phyloP scores from a whole-genome alignment of 176 grass and related monocot genomes.

The Thalia dealbata region DNA sequence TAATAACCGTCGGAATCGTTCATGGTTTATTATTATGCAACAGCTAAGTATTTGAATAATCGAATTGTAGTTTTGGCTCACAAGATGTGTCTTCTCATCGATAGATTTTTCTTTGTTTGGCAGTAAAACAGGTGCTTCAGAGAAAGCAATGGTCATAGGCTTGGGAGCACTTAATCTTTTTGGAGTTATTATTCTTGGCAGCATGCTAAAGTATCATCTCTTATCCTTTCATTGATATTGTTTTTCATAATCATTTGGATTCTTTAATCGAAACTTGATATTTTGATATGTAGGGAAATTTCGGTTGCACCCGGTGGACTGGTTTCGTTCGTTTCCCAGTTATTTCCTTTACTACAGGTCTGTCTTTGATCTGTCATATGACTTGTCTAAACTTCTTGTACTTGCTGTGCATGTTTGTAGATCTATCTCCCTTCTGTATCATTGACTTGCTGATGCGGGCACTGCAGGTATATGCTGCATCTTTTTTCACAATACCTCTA shows the following conservation, averaged over 20 bases:
- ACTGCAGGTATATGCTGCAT: conserved; percentile 75
- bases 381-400: not conserved
- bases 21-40: not conserved
- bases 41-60: not conserved
- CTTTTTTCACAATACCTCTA: conserved; percentile 81
- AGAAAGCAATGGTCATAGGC: conserved; percentile 85
- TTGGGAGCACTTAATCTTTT: conserved; percentile 96
- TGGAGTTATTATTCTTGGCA: conserved; percentile 75
- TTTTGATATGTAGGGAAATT: conserved; percentile 55
- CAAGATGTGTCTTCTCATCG: not conserved
- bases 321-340: conserved; percentile 60
- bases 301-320: conserved; percentile 58
- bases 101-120: conserved; percentile 31
- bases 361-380: not conserved
- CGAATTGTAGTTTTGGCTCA: not conserved
- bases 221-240: conserved; percentile 19
- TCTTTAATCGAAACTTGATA: conserved; percentile 29
- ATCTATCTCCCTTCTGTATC: not conserved
- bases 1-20: not conserved
- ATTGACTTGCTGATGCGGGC: conserved; percentile 24
- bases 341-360: conserved; percentile 91
- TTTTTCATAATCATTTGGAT: conserved; percentile 8
- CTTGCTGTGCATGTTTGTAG: not conserved
- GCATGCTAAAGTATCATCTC: conserved; percentile 68
- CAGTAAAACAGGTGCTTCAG: conserved; percentile 69